Percentiles rank a stretch among this genome's conserved stretches.
Evolutionary conservation across 1,139 yeast genomes (phyloP).

Genomic region (Nakaseomyces bracarensis): DNA sequence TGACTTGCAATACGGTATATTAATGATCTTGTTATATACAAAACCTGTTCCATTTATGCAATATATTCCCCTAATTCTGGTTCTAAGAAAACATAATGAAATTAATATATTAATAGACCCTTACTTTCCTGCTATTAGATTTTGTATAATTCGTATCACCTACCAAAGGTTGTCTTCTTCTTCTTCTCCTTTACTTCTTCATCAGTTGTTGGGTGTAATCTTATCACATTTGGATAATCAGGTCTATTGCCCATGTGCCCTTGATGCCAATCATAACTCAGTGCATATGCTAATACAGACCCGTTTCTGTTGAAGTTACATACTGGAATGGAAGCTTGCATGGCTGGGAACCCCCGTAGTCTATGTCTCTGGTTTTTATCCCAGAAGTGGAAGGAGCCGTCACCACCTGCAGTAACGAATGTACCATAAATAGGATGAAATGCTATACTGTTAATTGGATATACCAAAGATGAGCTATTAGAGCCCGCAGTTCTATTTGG

Average conservation of each 20-base stretch:
- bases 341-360: conserved; percentile 67
- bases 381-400: conserved; percentile 93
- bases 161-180: conserved; percentile 33
- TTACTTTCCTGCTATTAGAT: too few relatives aligned
- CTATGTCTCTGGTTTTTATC: conserved; percentile 90
- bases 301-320: conserved; percentile 81
- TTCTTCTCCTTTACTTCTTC: conserved; percentile 78
- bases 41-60: too few relatives aligned
- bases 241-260: conserved; percentile 75
- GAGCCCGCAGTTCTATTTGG: conserved; percentile 32
- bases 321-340: conserved; percentile 67
- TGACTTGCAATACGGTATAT: too few relatives aligned
- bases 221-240: conserved; percentile 66
- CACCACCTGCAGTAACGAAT: conserved; percentile 89
- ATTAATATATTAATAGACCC: too few relatives aligned
- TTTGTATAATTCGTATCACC: not conserved
- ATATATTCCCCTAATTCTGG: too few relatives aligned
- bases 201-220: conserved; percentile 77
- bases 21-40: too few relatives aligned
- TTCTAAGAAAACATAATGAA: too few relatives aligned
- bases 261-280: conserved; percentile 92
- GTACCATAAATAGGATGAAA: conserved; percentile 92
- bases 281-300: conserved; percentile 78
- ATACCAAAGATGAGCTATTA: conserved; percentile 45
- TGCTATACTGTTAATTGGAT: conserved; percentile 68